Conservation (phyloP, 306 rosid species). For the Arachis hypogaea region DNA sequence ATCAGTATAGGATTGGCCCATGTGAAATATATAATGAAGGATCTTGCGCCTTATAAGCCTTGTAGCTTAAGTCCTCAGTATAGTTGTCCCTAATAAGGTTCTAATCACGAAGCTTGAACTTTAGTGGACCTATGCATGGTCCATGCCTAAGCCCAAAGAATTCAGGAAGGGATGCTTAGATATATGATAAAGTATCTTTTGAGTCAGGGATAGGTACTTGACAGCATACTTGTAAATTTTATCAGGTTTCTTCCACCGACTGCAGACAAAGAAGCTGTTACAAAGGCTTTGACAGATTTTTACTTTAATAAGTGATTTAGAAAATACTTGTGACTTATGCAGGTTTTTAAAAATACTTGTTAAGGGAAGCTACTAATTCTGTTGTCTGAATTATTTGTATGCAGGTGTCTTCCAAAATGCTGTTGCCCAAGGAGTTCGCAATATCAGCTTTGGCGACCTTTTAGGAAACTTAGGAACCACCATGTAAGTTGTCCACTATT, state of each 20-base stretch:
- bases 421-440: conserved; percentile 83
- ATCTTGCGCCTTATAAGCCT: background rate
- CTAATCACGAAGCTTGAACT: background rate
- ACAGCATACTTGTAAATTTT: conserved; percentile 34
- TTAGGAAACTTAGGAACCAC: conserved; percentile 86
- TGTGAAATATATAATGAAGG: background rate
- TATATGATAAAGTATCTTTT: background rate
- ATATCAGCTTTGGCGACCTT: conserved; percentile 92
- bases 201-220: background rate
- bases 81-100: background rate
- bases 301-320: conserved; percentile 37
- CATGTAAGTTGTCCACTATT: conserved; percentile 61
- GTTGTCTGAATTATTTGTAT: conserved; percentile 29
- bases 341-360: conserved; percentile 26
- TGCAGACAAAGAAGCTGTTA: conserved; percentile 79
- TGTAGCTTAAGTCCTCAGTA: background rate
- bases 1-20: conserved; percentile 28
- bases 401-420: conserved; percentile 89
- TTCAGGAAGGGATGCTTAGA: background rate
- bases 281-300: conserved; percentile 94
- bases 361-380: conserved; percentile 13
- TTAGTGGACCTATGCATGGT: background rate
- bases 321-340: conserved; percentile 18
- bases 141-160: background rate
- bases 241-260: conserved; percentile 90